Conservation (phyloP, 2,329 filamentous ascomycete species). For the Alternaria atra region DNA sequence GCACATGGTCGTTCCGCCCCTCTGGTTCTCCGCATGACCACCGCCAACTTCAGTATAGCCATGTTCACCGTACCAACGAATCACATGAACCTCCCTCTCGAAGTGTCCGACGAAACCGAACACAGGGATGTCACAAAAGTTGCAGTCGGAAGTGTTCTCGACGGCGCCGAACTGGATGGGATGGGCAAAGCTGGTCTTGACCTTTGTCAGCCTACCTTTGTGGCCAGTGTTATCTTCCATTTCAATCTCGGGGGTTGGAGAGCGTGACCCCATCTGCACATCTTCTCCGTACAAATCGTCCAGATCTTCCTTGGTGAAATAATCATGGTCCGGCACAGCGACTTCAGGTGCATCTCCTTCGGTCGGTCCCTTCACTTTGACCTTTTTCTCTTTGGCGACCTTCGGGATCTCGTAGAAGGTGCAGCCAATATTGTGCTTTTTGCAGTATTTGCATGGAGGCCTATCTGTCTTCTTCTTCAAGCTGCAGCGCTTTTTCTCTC, state of each 20-base stretch:
- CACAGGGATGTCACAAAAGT: slow-evolving; percentile 53
- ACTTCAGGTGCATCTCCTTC: slow-evolving; percentile 16
- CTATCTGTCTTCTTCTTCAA: slow-evolving; percentile 38
- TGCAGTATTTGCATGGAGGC: slow-evolving; percentile 47
- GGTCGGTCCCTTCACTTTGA: neutral
- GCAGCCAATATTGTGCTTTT: slow-evolving; percentile 36
- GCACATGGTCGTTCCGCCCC: slow-evolving; percentile 40
- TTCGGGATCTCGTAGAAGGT: slow-evolving; percentile 39
- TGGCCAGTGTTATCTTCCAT: slow-evolving; percentile 41
- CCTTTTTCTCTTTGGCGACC: slow-evolving; percentile 16
- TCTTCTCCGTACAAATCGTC: slow-evolving; percentile 21
- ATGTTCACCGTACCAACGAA: slow-evolving; percentile 45
- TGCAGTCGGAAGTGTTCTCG: slow-evolving; percentile 39
- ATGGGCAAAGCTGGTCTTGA: slow-evolving; percentile 54
- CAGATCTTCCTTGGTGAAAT: slow-evolving; percentile 29
- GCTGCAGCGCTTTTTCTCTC: slow-evolving; percentile 41
- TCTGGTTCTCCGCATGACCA: slow-evolving; percentile 48
- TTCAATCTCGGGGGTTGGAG: slow-evolving; percentile 33
- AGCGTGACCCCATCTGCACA: slow-evolving; percentile 12
- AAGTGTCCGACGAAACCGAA: slow-evolving; percentile 55
- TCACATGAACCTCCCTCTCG: slow-evolving; percentile 45
- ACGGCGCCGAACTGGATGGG: slow-evolving; percentile 49
- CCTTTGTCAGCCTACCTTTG: slow-evolving; percentile 36
- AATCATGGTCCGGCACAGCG: neutral
- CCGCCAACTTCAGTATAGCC: slow-evolving; percentile 52